Percentiles rank a stretch among this genome's conserved stretches.
Evolutionary conservation across 208 protist genomes (phyloP).

Genomic region (Chromosphaera perkinsii): DNA sequence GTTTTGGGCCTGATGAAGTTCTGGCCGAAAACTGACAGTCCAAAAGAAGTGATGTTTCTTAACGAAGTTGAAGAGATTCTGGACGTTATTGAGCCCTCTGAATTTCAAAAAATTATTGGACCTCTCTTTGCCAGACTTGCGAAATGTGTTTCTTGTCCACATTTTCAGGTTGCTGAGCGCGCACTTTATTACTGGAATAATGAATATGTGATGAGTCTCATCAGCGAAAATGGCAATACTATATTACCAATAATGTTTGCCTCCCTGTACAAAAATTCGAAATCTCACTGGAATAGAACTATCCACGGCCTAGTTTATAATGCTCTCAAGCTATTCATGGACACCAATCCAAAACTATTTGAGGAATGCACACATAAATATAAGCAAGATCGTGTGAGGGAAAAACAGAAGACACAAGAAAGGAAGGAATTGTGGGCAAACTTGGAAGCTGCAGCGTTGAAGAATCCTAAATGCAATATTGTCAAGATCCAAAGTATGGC

Average conservation of each 20-base stretch:
- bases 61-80: conserved; percentile 65
- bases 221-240: conserved; percentile 32
- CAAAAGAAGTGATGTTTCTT: conserved; percentile 66
- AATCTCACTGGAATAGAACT: conserved; percentile 58
- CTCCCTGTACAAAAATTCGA: conserved; percentile 51
- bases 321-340: conserved; percentile 60
- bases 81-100: conserved; percentile 37
- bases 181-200: conserved; percentile 56
- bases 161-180: conserved; percentile 64
- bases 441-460: not conserved
- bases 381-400: conserved; percentile 36
- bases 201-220: conserved; percentile 51
- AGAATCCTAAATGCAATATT: not conserved
- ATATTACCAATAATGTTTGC: conserved; percentile 51
- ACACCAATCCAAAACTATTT: conserved; percentile 51
- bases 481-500: not conserved
- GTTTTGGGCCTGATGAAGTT: conserved; percentile 44
- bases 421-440: not conserved
- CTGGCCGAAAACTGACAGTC: conserved; percentile 60
- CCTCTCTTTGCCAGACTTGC: conserved; percentile 51
- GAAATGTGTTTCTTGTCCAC: conserved; percentile 45
- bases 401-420: not conserved
- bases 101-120: conserved; percentile 34
- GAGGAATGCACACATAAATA: conserved; percentile 43
- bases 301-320: conserved; percentile 47